Percentiles rank a stretch among this genome's conserved stretches.
phyloP scores from a whole-genome alignment of 768 basidiomycete genomes.

The Fomitopsis serialis region DNA sequence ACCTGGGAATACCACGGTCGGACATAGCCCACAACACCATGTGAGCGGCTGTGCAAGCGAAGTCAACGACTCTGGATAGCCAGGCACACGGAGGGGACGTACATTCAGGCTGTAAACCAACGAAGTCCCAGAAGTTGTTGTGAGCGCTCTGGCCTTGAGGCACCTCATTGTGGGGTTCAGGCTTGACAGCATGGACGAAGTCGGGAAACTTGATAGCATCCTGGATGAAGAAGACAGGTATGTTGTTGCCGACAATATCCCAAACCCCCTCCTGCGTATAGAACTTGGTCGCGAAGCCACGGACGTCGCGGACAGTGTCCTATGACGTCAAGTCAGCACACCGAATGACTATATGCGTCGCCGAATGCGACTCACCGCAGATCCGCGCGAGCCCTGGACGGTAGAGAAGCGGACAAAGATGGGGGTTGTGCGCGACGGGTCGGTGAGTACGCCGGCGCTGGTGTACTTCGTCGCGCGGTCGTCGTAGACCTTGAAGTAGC shows the following conservation, averaged over 20 bases:
- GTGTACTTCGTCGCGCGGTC: conserved; percentile 68
- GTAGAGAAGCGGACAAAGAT: conserved; percentile 84
- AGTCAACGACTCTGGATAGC: neutral
- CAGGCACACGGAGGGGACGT: conserved; percentile 11
- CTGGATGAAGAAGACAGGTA: conserved; percentile 80
- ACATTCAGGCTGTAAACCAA: conserved; percentile 65
- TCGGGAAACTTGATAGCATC: conserved; percentile 85
- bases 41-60: conserved; percentile 42
- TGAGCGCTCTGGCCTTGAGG: conserved; percentile 66
- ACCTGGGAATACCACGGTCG: conserved; percentile 81
- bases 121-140: conserved; percentile 89
- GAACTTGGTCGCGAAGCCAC: conserved; percentile 82
- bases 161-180: conserved; percentile 81
- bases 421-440: conserved; percentile 66
- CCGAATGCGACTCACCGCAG: conserved; percentile 48
- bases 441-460: conserved; percentile 64
- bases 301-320: conserved; percentile 79
- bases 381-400: conserved; percentile 77
- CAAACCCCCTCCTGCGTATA: conserved; percentile 84
- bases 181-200: conserved; percentile 78
- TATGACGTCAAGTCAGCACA: conserved; percentile 14
- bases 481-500: conserved; percentile 73
- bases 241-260: conserved; percentile 84
- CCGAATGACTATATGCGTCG: neutral
- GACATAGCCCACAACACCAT: conserved; percentile 86